phyloP scores from a whole-genome alignment of 1,284 basidiomycete genomes.

The Cystobasidium slooffiae region DNA sequence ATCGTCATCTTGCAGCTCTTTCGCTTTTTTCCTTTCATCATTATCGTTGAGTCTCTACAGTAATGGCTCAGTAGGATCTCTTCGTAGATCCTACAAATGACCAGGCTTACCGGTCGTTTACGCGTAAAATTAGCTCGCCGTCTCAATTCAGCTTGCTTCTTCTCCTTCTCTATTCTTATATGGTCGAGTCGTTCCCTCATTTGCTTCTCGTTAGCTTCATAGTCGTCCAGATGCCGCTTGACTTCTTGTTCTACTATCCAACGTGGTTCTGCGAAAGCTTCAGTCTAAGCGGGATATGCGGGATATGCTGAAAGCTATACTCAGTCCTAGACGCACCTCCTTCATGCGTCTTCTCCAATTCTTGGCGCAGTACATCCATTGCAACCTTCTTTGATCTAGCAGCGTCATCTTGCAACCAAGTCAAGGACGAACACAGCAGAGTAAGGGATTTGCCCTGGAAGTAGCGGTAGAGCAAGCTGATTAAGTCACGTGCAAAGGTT shows the following conservation, averaged over 20 bases:
- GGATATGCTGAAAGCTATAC: not conserved
- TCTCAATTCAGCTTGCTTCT: constrained; percentile 47
- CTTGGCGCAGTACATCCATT: constrained; percentile 42
- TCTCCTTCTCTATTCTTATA: constrained; percentile 36
- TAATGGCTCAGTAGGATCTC: not conserved
- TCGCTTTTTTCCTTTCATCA: constrained; percentile 24
- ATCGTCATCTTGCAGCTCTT: constrained; percentile 58
- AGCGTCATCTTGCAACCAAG: constrained; percentile 55
- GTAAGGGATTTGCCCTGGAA: constrained; percentile 58
- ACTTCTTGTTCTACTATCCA: constrained; percentile 59
- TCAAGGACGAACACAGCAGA: constrained; percentile 58
- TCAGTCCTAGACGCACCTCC: constrained; percentile 14
- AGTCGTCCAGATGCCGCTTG: constrained; percentile 52
- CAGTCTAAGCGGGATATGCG: not conserved
- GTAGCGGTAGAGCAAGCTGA: not conserved
- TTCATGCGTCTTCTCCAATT: constrained; percentile 37
- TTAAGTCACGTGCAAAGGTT: not conserved
- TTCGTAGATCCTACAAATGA: not conserved
- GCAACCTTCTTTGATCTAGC: constrained; percentile 47
- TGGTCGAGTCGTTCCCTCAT: constrained; percentile 53
- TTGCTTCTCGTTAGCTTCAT: constrained; percentile 54
- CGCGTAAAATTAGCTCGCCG: constrained; percentile 39
- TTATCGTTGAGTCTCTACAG: constrained; percentile 14
- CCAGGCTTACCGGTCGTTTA: constrained; percentile 28
- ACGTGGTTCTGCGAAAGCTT: constrained; percentile 54